Percentiles rank a stretch among this genome's conserved stretches.
Conservation (phyloP, 148 eudicot species). For the Nepenthes mirabilis region DNA sequence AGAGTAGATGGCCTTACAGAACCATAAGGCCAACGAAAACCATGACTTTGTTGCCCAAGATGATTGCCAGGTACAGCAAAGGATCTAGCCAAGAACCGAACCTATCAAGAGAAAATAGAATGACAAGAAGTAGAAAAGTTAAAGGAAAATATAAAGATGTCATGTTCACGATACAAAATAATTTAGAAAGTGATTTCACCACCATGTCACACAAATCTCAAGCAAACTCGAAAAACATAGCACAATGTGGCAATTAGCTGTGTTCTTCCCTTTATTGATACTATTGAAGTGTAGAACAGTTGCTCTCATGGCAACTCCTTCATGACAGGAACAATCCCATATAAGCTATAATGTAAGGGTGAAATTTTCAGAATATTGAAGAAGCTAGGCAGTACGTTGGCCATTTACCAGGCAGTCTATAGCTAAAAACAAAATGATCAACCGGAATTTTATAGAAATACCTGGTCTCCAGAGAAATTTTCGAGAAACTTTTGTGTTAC, state of each 20-base stretch:
- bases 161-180: not conserved
- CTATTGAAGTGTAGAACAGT: too few relatives aligned
- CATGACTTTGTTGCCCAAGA: slow-evolving; percentile 99
- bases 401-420: too few relatives aligned
- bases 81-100: slow-evolving; percentile 93
- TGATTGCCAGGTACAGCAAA: slow-evolving; percentile 97
- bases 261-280: too few relatives aligned
- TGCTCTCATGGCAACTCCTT: too few relatives aligned
- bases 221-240: not conserved
- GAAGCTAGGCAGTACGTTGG: too few relatives aligned
- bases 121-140: not conserved
- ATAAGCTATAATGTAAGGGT: too few relatives aligned
- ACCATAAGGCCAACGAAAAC: slow-evolving; percentile 99
- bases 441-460: slow-evolving; percentile 10
- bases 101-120: slow-evolving; percentile 33
- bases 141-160: not conserved
- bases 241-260: too few relatives aligned
- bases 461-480: slow-evolving; percentile 96
- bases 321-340: too few relatives aligned
- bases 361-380: too few relatives aligned
- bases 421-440: not conserved
- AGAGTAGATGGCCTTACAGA: slow-evolving; percentile 42
- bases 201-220: too few relatives aligned
- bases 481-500: slow-evolving; percentile 90
- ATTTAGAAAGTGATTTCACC: not conserved